Evolutionary conservation across 2,329 filamentous ascomycete species (phyloP), one percentile per base, ranked within the genome.

Genomic region (Dryadomyces quercivorus): DNA sequence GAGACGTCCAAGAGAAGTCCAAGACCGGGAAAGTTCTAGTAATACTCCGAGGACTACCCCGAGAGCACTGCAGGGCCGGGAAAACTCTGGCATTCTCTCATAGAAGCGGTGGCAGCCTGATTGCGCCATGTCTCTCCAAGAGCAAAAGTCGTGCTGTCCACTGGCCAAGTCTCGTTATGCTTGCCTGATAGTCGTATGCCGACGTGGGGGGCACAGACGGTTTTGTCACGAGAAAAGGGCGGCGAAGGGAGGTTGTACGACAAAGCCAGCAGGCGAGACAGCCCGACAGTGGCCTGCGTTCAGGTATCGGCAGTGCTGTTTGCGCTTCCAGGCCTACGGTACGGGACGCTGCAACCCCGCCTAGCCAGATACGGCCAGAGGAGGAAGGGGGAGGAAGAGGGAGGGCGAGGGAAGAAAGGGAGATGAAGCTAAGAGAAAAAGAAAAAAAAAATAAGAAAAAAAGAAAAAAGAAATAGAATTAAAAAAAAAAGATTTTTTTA

Each of bases 281-380:
- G 26, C 26, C 26, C 26, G 26, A 31, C 26, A 31, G 26, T 31
- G 26, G 26, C 26, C 26, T 31, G 26, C 26, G 26, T 31, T 10
- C 31, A 34, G 44, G 26, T 26, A 48, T 20, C 34, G 47, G 47
- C 47, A 50, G 34, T 51, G 34, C 15, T 13, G 8, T 6, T 9
- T 20, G 21, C 20, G 22, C 40, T 46, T 52, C 56, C 51, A 51
- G 51, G 38, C 51, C 57, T 53, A 48, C 57, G 57, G 57, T 56
- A 57, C 57, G 57, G 57, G 51, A 56, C 57, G 55, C 54, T 53
- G 55, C 52, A 46, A 54, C 47, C 10, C 47, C 18, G 47, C 13
- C 34, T 50, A 50, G 21, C 48, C 48, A 15, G 15, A 50, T 16
- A 31, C 5, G 20, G 48, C 18, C 20, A 2, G 44, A 16, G 20